A percentile compares a stretch with the other conserved stretches of the same genome.
Evolutionary conservation across 2,329 filamentous ascomycete genomes (phyloP).

Genomic region (Alternaria triticina): DNA sequence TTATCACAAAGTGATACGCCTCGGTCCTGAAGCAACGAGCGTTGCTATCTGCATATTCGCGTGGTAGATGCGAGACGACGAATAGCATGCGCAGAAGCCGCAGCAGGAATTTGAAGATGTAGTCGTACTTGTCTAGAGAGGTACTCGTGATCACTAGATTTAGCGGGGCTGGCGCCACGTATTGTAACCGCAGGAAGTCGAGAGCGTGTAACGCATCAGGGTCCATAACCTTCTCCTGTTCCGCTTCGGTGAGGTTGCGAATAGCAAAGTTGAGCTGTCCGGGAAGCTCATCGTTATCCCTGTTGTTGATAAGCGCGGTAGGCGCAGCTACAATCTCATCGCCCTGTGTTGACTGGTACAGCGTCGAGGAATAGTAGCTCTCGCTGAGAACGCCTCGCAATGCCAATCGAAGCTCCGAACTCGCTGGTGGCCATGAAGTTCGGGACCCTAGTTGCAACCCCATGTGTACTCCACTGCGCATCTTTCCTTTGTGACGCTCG

Average conservation of each 20-base stretch:
- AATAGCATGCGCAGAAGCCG: slow-evolving; percentile 80
- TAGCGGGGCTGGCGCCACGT: slow-evolving; percentile 76
- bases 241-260: slow-evolving; percentile 72
- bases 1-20: slow-evolving; percentile 78
- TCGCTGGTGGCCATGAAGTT: slow-evolving; percentile 89
- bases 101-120: slow-evolving; percentile 80
- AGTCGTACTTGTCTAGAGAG: slow-evolving; percentile 80
- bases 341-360: slow-evolving; percentile 34
- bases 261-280: slow-evolving; percentile 72
- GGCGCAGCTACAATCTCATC: neutral
- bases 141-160: slow-evolving; percentile 73
- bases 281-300: slow-evolving; percentile 48
- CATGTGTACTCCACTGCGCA: slow-evolving; percentile 70
- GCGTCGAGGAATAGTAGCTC: slow-evolving; percentile 62
- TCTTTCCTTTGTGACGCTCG: slow-evolving; percentile 72
- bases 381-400: slow-evolving; percentile 86
- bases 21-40: slow-evolving; percentile 68
- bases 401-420: slow-evolving; percentile 87
- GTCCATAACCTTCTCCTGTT: slow-evolving; percentile 84
- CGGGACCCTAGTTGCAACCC: slow-evolving; percentile 82
- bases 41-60: slow-evolving; percentile 25
- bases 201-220: slow-evolving; percentile 82
- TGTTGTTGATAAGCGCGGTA: slow-evolving; percentile 16
- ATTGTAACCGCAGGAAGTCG: slow-evolving; percentile 90
- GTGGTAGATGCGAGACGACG: slow-evolving; percentile 60